A percentile compares a stretch with the other conserved stretches of the same genome.
Evolutionary conservation across 2,329 filamentous ascomycete genomes (phyloP).

Genomic region (Plectosphaerella sp.): DNA sequence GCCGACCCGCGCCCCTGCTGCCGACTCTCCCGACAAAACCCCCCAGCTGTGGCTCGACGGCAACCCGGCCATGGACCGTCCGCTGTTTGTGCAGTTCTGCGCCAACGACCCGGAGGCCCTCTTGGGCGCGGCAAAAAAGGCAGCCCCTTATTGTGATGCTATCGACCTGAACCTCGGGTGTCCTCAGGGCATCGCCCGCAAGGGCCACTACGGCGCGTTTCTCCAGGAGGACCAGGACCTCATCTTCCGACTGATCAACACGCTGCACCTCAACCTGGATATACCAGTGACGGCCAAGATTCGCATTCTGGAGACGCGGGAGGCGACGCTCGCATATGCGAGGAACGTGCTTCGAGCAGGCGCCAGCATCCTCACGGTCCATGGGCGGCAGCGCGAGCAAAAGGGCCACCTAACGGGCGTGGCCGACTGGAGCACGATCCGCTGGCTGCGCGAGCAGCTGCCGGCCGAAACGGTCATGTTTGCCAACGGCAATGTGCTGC

Average conservation of each 20-base stretch:
- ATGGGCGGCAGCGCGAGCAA: conserved; percentile 83
- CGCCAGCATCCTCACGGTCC: conserved; percentile 89
- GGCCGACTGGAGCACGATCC: conserved; percentile 85
- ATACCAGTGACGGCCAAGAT: conserved; percentile 95
- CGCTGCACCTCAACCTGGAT: conserved; percentile 70
- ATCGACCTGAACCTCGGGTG: conserved; percentile 95
- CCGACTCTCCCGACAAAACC: conserved; percentile 10
- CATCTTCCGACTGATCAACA: conserved; percentile 78
- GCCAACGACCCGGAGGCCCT: conserved; percentile 80
- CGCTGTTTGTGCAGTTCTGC: conserved; percentile 95
- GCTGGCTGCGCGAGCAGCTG: conserved; percentile 76
- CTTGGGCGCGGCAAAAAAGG: conserved; percentile 71
- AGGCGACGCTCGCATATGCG: conserved; percentile 85
- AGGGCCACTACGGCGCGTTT: conserved; percentile 90
- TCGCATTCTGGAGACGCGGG: conserved; percentile 78
- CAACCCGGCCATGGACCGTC: conserved; percentile 77
- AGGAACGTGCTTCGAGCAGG: conserved; percentile 81
- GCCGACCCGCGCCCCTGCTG: conserved; percentile 38
- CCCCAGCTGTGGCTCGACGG: conserved; percentile 69
- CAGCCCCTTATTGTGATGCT: conserved; percentile 86
- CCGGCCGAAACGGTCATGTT: conserved; percentile 89
- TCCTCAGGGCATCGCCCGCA: conserved; percentile 89
- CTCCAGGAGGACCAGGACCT: conserved; percentile 88
- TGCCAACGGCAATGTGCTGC: conserved; percentile 91
- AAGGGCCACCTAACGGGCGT: conserved; percentile 94